Evolutionary conservation across 306 rosid genomes (phyloP), one percentile per base, ranked within the genome.

Genomic region (Cucurbita argyrosperma): DNA sequence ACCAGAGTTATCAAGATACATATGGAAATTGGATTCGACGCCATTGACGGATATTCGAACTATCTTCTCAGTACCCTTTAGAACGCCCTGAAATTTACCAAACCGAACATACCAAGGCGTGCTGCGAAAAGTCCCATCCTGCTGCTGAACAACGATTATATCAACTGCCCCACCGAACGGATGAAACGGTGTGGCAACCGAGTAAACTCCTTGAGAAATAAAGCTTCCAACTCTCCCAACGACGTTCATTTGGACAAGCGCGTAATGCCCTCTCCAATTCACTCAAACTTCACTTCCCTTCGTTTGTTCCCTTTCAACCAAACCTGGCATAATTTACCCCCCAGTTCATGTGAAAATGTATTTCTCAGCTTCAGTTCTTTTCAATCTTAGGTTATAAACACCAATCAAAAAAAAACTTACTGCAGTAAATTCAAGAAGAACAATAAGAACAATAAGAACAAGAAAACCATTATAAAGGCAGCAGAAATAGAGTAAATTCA

Each of bases 101-200:
- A 93, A 93, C 52, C 97, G 80, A 73, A 93, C 98, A 51, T 93
- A 90, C 98, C 98, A 93, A 30, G 98, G 98, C 0, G 96, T 89
- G 77, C 97, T 89, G 35, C 94, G 82, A 75, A 93, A 93, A 5
- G 94, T 87, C 67, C 95, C 98, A 84, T 93, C 98, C 80, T 81
- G 97, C 84, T 93, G 98, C 82, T 84, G 91, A 86, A 93, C 98
- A 72, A 89, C 97, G 81, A 93, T 90, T 78, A 88, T 91, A 80
- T 93, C 98, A 71, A 93, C 90, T 71, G 98, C 98, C 76, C 98
- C 98, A 49, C 98, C 98, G 54, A 93, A 93, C 12, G 98, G 98
- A 58, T 93, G 98, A 84, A 93, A 93, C 50, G 98, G 98, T 9
- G 94, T 90, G 53, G 97, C 96, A 79, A 93, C 97, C 40, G 98